Evolutionary conservation across 805 yeast genomes (phyloP), one percentile per base, ranked within the genome.

Genomic region (Myxozyma kluyveri): DNA sequence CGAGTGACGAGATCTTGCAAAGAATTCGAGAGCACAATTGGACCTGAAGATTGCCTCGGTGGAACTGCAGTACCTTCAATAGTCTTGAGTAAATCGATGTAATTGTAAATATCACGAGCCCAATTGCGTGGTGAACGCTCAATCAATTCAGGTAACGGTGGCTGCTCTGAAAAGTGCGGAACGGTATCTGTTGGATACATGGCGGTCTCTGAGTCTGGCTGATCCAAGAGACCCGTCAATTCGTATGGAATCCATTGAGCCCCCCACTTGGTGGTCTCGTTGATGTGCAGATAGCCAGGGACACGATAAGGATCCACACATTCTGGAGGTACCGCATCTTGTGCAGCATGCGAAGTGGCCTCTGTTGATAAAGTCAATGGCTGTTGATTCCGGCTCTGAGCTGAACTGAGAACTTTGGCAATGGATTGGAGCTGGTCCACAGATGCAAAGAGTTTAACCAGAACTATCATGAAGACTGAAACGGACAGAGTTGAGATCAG

Each of bases 261-360:
- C 31, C 21, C 33, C 23, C 33, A 21, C 10, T 17, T 18, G 22
- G 9, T 19, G 7, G 14, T 10, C 14, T 23, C 31, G 14, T 22
- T 36, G 12, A 50, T 22, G 42, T 40, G n/a, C 18, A 50, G 47
- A 21, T 33, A 50, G 3, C 55, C 55, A 10, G 55, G 55, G n/a
- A 24, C 38, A 19, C 55, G 56, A 35, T 47, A 50, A 23, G 55
- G 55, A 36, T 50, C 55, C 29, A 40, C 24, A 46, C 54, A 50
- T 22, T 48, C 42, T 17, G 37, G 43, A 6, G 50, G 50, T 14
- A 27, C 39, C 9, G 10, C 22, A 35, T 22, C 5, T 19, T 9
- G 9, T 19, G 5, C 39, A 5, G 10, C 39, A 5, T 9, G 39
- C 39, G 39, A 27, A 46, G n/a, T n/a, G n/a, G n/a, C n/a, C n/a